These are phyloP conservation scores for Apophysomyces sp. DNA, from an alignment of 371 early-diverging fungal genomes.

Conservation along the genomic window DNA sequence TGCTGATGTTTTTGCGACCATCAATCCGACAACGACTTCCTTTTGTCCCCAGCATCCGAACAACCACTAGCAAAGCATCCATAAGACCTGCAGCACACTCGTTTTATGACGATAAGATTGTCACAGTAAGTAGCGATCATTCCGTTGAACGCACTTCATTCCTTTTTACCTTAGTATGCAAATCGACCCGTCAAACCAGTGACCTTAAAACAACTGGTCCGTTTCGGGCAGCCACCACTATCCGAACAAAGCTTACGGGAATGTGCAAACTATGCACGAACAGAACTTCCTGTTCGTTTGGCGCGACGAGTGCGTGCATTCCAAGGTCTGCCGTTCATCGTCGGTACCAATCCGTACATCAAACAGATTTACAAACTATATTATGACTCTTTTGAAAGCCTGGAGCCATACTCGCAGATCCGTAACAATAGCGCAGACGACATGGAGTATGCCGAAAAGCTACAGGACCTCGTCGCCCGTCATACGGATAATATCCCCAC, in stretches of 20 bases:
- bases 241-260: constrained; percentile 39
- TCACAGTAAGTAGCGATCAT: constrained; percentile 21
- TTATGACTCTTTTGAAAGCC: constrained; percentile 74
- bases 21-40: not conserved
- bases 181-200: constrained; percentile 70
- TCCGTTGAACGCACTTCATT: not conserved
- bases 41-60: not conserved
- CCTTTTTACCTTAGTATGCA: constrained; percentile 39
- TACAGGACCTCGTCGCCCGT: constrained; percentile 71
- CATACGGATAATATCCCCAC: constrained; percentile 86
- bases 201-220: constrained; percentile 76
- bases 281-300: constrained; percentile 81
- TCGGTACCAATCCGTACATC: constrained; percentile 90
- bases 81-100: constrained; percentile 33
- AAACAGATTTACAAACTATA: constrained; percentile 78
- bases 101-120: constrained; percentile 49
- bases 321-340: constrained; percentile 87
- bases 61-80: constrained; percentile 16
- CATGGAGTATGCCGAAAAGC: constrained; percentile 57
- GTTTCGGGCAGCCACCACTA: constrained; percentile 65
- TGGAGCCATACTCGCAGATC: constrained; percentile 54
- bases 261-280: constrained; percentile 67
- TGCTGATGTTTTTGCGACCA: not conserved
- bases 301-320: constrained; percentile 81
- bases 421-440: constrained; percentile 46